Evolutionary conservation across 2,329 filamentous ascomycete genomes (phyloP).

Genomic region (Paracorniculantispora psalliotae): DNA sequence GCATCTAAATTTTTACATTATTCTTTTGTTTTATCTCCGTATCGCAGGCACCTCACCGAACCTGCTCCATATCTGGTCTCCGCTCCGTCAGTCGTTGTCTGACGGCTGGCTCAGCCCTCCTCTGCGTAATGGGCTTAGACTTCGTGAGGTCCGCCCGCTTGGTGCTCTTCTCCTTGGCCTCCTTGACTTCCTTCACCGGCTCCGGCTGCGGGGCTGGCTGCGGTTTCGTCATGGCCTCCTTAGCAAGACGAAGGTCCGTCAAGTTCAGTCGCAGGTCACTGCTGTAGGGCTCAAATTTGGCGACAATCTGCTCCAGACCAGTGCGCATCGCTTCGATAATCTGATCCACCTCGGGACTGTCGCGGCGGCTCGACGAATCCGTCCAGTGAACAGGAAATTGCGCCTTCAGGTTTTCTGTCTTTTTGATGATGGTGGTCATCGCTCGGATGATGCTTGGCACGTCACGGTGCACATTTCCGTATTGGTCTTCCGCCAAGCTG

Average conservation of each 20-base stretch:
- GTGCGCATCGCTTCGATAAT: conserved; percentile 60
- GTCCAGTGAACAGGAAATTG: conserved; percentile 69
- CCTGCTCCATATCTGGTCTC: conserved; percentile 20
- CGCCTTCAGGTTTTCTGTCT: conserved; percentile 62
- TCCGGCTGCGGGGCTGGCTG: conserved; percentile 19
- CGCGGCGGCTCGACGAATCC: conserved; percentile 56
- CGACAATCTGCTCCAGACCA: conserved; percentile 61
- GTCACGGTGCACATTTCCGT: conserved; percentile 80
- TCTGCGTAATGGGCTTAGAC: conserved; percentile 24
- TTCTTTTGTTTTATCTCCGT: neutral
- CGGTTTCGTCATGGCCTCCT: conserved; percentile 50
- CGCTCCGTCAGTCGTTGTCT: conserved; percentile 10
- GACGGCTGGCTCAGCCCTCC: conserved; percentile 20
- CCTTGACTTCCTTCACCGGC: conserved; percentile 16
- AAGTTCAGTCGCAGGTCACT: conserved; percentile 63
- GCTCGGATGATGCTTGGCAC: conserved; percentile 69
- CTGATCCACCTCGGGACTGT: conserved; percentile 63
- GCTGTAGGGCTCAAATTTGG: conserved; percentile 70
- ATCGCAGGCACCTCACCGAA: conserved; percentile 16
- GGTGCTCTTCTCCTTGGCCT: conserved; percentile 15
- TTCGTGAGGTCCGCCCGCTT: conserved; percentile 27
- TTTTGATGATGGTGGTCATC: conserved; percentile 63
- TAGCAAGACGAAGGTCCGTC: conserved; percentile 69
- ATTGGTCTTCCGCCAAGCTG: conserved; percentile 75
- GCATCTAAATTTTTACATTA: conserved; percentile 1